These are phyloP conservation scores for Candida methanosorbosa DNA, from an alignment of 805 yeast genomes.

Conservation along the genomic window DNA sequence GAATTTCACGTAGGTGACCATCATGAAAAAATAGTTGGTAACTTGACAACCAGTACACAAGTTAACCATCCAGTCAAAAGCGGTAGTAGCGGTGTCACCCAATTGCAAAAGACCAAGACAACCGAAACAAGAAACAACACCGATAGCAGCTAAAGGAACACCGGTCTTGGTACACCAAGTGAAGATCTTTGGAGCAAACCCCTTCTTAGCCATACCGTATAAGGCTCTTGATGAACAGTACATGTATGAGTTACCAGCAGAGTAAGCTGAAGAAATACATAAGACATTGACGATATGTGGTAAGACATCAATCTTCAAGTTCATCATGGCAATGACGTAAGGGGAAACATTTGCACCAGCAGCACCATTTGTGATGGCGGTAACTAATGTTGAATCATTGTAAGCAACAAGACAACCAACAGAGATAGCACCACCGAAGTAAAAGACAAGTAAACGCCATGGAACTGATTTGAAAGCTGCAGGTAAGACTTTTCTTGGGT, in stretches of 20 bases:
- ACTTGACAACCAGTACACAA: conserved; percentile 1
- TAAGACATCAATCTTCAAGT: conserved; percentile 56
- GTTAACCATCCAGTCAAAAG: conserved; percentile 65
- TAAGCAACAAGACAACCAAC: conserved; percentile 72
- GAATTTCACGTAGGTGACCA: conserved; percentile 45
- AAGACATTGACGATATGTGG: conserved; percentile 71
- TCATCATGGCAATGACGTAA: conserved; percentile 61
- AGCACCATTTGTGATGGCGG: conserved; percentile 49
- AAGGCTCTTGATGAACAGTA: conserved; percentile 65
- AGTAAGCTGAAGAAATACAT: conserved; percentile 53
- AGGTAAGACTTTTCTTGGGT: conserved; percentile 55
- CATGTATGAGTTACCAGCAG: conserved; percentile 75
- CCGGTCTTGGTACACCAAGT: conserved; percentile 42
- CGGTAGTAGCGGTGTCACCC: conserved; percentile 43
- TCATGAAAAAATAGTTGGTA: conserved; percentile 2
- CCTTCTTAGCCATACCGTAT: conserved; percentile 54
- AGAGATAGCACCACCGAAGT: conserved; percentile 65
- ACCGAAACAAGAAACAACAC: conserved; percentile 53
- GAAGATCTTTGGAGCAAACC: conserved; percentile 49
- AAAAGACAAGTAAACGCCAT: conserved; percentile 56
- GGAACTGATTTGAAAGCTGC: conserved; percentile 72
- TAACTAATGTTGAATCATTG: conserved; percentile 51
- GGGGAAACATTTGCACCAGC: conserved; percentile 81
- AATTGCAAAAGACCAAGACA: conserved; percentile 50
- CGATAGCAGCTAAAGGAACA: conserved; percentile 53